Evolutionary conservation across 2,329 filamentous ascomycete species (phyloP).

Genomic region (Raffaelea albimanens): DNA sequence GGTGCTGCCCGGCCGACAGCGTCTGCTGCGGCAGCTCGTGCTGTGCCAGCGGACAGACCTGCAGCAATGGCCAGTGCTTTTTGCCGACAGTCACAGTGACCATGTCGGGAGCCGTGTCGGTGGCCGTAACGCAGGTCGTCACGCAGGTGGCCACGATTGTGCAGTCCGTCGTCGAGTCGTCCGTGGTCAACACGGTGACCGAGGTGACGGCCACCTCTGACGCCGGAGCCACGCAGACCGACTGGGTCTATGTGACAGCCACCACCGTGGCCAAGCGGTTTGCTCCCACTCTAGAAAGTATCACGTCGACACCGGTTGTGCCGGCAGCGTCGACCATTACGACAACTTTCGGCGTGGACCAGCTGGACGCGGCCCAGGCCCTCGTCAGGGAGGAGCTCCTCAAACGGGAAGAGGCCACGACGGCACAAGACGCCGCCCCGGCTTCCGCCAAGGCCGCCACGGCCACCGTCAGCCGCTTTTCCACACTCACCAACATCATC

Average conservation of each 20-base stretch:
- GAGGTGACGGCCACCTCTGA: slow-evolving; percentile 11
- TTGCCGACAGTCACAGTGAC: slow-evolving; percentile 11
- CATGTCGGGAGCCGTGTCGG: slow-evolving; percentile 5
- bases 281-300: not conserved
- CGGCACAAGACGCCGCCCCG: slow-evolving; percentile 5
- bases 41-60: slow-evolving; percentile 20
- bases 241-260: slow-evolving; percentile 12
- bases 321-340: not conserved
- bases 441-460: slow-evolving; percentile 1
- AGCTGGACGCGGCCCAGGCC: not conserved
- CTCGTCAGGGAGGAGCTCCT: too few relatives aligned
- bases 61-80: slow-evolving; percentile 19
- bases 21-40: slow-evolving; percentile 22
- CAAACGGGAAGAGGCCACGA: slow-evolving; percentile 4
- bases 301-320: not conserved
- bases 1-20: slow-evolving; percentile 19
- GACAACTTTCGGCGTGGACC: not conserved
- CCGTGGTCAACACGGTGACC: slow-evolving; percentile 7
- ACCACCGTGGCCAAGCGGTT: slow-evolving; percentile 4
- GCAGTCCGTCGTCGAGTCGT: slow-evolving; percentile 12
- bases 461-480: slow-evolving; percentile 6
- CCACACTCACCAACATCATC: slow-evolving; percentile 5
- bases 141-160: slow-evolving; percentile 11
- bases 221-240: slow-evolving; percentile 13
- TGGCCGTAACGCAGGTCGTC: slow-evolving; percentile 1